Conservation (phyloP, 768 basidiomycete species). For the Trametes villosa region DNA sequence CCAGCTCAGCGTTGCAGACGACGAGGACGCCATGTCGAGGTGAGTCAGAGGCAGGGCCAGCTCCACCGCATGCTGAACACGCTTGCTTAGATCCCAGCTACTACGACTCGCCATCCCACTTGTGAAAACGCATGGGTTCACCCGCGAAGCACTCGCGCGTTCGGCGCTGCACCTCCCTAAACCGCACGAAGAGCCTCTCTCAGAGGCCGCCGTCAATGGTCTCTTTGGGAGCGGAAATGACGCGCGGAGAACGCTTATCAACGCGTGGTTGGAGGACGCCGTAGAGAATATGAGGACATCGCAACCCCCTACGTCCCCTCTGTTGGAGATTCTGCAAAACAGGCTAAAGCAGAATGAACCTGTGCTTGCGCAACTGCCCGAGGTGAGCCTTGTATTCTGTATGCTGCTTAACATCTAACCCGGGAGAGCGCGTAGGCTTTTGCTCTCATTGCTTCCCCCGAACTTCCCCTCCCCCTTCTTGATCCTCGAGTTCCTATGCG, state of each 20-base stretch:
- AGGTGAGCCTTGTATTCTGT: slow-evolving; percentile 48
- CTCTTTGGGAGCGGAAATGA: slow-evolving; percentile 74
- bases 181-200: slow-evolving; percentile 61
- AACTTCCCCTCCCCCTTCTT: slow-evolving; percentile 53
- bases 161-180: slow-evolving; percentile 61
- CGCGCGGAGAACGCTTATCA: slow-evolving; percentile 64
- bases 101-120: slow-evolving; percentile 68
- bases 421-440: slow-evolving; percentile 68
- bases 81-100: slow-evolving; percentile 40
- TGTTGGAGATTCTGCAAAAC: slow-evolving; percentile 55
- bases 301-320: slow-evolving; percentile 27
- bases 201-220: slow-evolving; percentile 70
- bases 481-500: slow-evolving; percentile 67
- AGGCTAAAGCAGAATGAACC: slow-evolving; percentile 71
- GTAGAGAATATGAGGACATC: slow-evolving; percentile 50
- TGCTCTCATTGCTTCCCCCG: slow-evolving; percentile 64
- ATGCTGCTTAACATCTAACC: neutral
- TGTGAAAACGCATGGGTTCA: slow-evolving; percentile 71
- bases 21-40: slow-evolving; percentile 8
- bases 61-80: neutral
- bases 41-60: neutral
- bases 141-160: slow-evolving; percentile 66
- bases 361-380: slow-evolving; percentile 65
- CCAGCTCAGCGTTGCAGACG: slow-evolving; percentile 57
- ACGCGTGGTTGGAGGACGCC: slow-evolving; percentile 78